Evolutionary conservation across 1,284 basidiomycete species (phyloP).

Genomic region (Irpex sp.): DNA sequence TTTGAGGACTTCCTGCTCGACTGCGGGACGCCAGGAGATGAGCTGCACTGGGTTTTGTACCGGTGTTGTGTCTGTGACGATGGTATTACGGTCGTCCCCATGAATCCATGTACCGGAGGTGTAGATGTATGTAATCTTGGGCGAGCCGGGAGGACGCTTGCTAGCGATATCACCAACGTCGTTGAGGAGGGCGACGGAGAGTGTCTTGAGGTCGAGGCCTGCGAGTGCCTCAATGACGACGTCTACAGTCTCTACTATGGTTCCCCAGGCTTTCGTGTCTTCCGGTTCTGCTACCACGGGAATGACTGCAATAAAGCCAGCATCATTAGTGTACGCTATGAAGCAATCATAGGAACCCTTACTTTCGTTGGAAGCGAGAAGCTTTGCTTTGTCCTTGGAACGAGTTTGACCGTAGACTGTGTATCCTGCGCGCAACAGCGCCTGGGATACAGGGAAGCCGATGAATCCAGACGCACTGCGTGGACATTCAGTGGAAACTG

Average conservation of each 20-base stretch:
- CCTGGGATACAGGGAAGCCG: slow-evolving; percentile 43
- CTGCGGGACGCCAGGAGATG: slow-evolving; percentile 33
- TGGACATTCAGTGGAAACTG: not conserved
- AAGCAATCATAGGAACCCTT: slow-evolving; percentile 11
- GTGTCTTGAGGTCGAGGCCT: slow-evolving; percentile 22
- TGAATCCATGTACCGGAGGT: slow-evolving; percentile 49
- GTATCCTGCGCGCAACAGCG: slow-evolving; percentile 48
- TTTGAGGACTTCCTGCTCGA: slow-evolving; percentile 34
- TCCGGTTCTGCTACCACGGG: slow-evolving; percentile 41
- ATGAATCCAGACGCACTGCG: slow-evolving; percentile 39
- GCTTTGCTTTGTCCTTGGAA: slow-evolving; percentile 34
- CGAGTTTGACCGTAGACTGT: slow-evolving; percentile 49
- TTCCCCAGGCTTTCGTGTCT: slow-evolving; percentile 34
- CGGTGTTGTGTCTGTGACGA: slow-evolving; percentile 35
- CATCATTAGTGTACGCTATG: not conserved
- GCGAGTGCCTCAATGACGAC: slow-evolving; percentile 41
- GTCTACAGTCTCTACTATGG: slow-evolving; percentile 38
- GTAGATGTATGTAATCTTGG: slow-evolving; percentile 48
- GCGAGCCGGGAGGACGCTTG: slow-evolving; percentile 24
- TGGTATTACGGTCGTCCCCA: slow-evolving; percentile 32
- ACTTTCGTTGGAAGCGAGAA: slow-evolving; percentile 45
- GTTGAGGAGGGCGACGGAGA: slow-evolving; percentile 29
- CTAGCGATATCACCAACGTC: slow-evolving; percentile 27
- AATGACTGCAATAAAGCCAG: slow-evolving; percentile 31
- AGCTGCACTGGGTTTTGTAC: slow-evolving; percentile 25